Conservation (phyloP, 1,139 yeast genomes). For the Blastobotrys apis region DNA sequence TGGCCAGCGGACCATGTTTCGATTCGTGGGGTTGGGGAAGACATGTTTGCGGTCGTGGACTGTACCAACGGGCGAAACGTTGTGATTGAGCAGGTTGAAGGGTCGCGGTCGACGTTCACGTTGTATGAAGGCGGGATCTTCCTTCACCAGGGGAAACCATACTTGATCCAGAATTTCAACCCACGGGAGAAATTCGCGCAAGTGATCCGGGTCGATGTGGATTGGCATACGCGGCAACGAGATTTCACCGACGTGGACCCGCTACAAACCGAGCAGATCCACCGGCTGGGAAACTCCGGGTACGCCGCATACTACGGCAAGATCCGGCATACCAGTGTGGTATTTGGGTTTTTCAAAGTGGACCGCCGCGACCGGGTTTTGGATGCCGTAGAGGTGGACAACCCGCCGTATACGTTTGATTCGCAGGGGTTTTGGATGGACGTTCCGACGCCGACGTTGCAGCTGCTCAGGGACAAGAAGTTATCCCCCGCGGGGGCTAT, state of each 20-base stretch:
- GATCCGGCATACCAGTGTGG: slow-evolving; percentile 65
- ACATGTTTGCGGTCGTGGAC: slow-evolving; percentile 81
- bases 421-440: slow-evolving; percentile 93
- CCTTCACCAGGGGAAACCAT: slow-evolving; percentile 89
- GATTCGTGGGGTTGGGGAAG: slow-evolving; percentile 73
- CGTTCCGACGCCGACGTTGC: slow-evolving; percentile 62
- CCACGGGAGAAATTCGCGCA: slow-evolving; percentile 71
- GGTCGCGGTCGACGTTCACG: slow-evolving; percentile 82
- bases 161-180: slow-evolving; percentile 78
- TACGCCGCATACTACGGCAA: slow-evolving; percentile 44
- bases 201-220: slow-evolving; percentile 83
- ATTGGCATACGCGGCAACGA: slow-evolving; percentile 87
- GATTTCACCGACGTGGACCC: slow-evolving; percentile 95
- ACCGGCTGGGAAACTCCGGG: neutral
- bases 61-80: slow-evolving; percentile 67
- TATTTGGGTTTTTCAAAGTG: slow-evolving; percentile 89
- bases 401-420: slow-evolving; percentile 67
- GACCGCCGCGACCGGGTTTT: slow-evolving; percentile 71
- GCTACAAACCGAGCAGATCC: slow-evolving; percentile 35
- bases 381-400: slow-evolving; percentile 88
- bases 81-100: slow-evolving; percentile 88
- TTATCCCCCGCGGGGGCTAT: slow-evolving; percentile 82
- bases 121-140: slow-evolving; percentile 94
- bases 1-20: slow-evolving; percentile 75
- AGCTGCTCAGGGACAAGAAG: slow-evolving; percentile 50